Evolutionary conservation across 208 protist genomes (phyloP).

Genomic region (Trypanosoma grayi): DNA sequence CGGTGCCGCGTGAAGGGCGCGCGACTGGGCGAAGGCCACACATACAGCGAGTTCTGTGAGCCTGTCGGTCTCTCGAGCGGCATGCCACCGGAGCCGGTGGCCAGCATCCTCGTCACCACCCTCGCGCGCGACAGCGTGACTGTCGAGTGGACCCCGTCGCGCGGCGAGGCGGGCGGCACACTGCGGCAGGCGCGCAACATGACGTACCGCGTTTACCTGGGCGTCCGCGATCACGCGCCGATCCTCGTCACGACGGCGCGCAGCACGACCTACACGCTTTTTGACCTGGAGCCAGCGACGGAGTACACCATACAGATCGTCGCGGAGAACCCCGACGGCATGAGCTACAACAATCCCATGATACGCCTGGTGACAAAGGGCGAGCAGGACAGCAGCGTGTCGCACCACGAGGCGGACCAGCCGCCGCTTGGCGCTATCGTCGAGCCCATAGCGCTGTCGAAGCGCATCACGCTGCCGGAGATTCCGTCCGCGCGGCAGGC

Average conservation of each 20-base stretch:
- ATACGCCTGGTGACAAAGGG: conserved; percentile 71
- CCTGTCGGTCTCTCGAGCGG: conserved; percentile 64
- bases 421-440: conserved; percentile 7
- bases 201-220: conserved; percentile 68
- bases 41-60: conserved; percentile 77
- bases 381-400: conserved; percentile 47
- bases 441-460: not conserved
- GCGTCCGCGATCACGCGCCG: conserved; percentile 27
- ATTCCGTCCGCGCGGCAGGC: conserved; percentile 20
- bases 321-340: conserved; percentile 74
- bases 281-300: conserved; percentile 64
- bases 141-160: conserved; percentile 67
- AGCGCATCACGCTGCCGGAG: conserved; percentile 13
- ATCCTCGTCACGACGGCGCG: conserved; percentile 30
- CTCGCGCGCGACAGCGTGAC: conserved; percentile 58
- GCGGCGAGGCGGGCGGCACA: conserved; percentile 25
- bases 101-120: conserved; percentile 47
- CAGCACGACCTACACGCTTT: conserved; percentile 43
- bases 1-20: conserved; percentile 82
- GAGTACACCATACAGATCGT: conserved; percentile 82
- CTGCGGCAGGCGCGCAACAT: conserved; percentile 3
- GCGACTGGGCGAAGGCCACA: conserved; percentile 27
- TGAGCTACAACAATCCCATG: conserved; percentile 81
- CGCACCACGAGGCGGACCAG: not conserved
- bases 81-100: conserved; percentile 78